A percentile compares a stretch with the other conserved stretches of the same genome.
phyloP scores from a whole-genome alignment of 2,329 filamentous ascomycete genomes.

The Colletotrichum brevisporum region DNA sequence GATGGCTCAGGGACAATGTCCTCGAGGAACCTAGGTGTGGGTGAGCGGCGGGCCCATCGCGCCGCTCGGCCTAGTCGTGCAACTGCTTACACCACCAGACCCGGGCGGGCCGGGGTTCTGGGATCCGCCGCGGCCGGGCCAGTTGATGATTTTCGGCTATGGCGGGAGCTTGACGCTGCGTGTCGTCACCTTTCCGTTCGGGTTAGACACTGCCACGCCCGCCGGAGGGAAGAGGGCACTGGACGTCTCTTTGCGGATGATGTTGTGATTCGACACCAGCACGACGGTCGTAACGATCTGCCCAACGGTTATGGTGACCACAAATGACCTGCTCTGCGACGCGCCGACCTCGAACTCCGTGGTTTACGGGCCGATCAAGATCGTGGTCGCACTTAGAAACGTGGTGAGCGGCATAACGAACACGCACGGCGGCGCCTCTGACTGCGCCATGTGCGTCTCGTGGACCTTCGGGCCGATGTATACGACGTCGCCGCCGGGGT shows the following conservation, averaged over 20 bases:
- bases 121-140: background rate
- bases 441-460: constrained; percentile 29
- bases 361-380: constrained; percentile 38
- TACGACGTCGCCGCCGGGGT: constrained; percentile 42
- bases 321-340: constrained; percentile 3
- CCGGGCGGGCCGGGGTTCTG: background rate
- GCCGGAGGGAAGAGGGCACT: constrained; percentile 27
- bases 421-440: constrained; percentile 40
- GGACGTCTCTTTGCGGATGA: constrained; percentile 32
- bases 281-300: constrained; percentile 38
- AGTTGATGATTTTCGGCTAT: constrained; percentile 41
- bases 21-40: background rate
- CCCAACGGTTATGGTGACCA: constrained; percentile 11
- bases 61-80: background rate
- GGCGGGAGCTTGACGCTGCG: constrained; percentile 42
- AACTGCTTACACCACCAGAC: background rate
- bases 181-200: constrained; percentile 35
- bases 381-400: constrained; percentile 37
- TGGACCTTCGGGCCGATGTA: constrained; percentile 43
- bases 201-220: constrained; percentile 39
- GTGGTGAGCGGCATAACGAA: constrained; percentile 45
- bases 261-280: constrained; percentile 42
- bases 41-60: background rate
- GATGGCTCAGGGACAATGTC: background rate
- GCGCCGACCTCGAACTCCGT: constrained; percentile 43